Percentiles rank a stretch among this genome's conserved stretches.
Conservation (phyloP, 345 rosid species). For the Populus simonii region DNA sequence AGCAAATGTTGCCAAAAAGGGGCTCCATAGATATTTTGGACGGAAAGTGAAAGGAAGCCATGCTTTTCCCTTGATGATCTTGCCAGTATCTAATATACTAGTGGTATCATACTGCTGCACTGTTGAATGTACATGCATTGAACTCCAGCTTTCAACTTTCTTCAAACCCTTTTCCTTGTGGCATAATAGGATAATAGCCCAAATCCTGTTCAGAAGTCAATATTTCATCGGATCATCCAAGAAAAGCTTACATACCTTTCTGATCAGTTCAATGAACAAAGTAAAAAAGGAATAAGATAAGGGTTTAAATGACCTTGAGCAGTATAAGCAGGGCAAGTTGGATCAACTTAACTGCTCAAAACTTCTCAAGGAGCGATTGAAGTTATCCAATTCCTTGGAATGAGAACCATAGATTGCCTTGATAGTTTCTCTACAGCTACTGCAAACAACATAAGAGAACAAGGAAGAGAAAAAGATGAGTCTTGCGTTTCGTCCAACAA, state of each 20-base stretch:
- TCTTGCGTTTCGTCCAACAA: conserved; percentile 22
- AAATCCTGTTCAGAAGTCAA: background rate
- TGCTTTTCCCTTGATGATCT: background rate
- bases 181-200: background rate
- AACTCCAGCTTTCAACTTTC: background rate
- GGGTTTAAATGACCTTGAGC: background rate
- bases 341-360: conserved; percentile 17
- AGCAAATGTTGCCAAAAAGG: background rate
- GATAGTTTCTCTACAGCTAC: conserved; percentile 68
- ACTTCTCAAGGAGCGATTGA: conserved; percentile 43
- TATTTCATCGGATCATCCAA: background rate
- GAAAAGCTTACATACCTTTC: background rate
- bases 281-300: background rate
- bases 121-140: background rate
- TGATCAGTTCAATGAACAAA: background rate
- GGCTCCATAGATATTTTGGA: background rate
- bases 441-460: conserved; percentile 24
- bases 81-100: background rate
- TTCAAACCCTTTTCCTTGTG: background rate
- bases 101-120: background rate
- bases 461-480: background rate
- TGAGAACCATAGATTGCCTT: conserved; percentile 59
- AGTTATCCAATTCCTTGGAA: conserved; percentile 55
- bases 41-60: background rate
- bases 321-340: background rate